Percentiles rank a stretch among this genome's conserved stretches.
phyloP scores from a whole-genome alignment of 768 basidiomycete genomes.

The Coprinellus aureogranulatus region DNA sequence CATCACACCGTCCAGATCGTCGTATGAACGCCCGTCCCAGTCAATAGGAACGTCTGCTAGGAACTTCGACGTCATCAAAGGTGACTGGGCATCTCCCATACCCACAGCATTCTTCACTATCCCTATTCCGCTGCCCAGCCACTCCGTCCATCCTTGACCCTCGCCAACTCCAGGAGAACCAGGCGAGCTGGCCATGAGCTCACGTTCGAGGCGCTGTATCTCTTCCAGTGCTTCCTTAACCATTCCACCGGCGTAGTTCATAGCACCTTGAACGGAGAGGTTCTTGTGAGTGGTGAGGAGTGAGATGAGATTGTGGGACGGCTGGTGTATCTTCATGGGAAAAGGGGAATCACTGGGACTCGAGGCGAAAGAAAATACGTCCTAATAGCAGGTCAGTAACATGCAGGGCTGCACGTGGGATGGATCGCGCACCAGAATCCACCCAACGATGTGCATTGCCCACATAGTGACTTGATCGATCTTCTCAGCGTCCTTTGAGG shows the following conservation, averaged over 20 bases:
- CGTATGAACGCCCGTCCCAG: neutral
- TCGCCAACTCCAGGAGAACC: neutral
- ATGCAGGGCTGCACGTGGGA: no score
- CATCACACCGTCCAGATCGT: neutral
- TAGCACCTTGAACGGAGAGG: constrained; percentile 9
- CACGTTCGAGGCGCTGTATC: constrained; percentile 2
- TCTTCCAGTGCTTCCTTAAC: constrained; percentile 7
- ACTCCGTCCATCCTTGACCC: no score
- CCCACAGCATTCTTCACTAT: neutral
- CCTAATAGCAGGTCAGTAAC: neutral
- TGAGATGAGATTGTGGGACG: constrained; percentile 7
- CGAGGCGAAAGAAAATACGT: constrained; percentile 6
- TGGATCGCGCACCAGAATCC: constrained; percentile 44
- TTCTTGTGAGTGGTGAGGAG: constrained; percentile 7
- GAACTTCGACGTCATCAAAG: neutral
- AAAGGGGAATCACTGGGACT: neutral
- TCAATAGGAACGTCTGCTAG: neutral
- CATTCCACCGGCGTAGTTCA: constrained; percentile 13
- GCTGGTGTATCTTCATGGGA: neutral
- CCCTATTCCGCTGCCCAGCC: no score
- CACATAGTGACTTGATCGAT: constrained; percentile 34
- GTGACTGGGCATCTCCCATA: neutral
- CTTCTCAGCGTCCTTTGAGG: constrained; percentile 18
- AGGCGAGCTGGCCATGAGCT: neutral
- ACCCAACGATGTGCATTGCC: constrained; percentile 50